These are phyloP conservation scores for Ocimum tenuiflorum DNA, from an alignment of 257 asterid species.

Conservation along the genomic window DNA sequence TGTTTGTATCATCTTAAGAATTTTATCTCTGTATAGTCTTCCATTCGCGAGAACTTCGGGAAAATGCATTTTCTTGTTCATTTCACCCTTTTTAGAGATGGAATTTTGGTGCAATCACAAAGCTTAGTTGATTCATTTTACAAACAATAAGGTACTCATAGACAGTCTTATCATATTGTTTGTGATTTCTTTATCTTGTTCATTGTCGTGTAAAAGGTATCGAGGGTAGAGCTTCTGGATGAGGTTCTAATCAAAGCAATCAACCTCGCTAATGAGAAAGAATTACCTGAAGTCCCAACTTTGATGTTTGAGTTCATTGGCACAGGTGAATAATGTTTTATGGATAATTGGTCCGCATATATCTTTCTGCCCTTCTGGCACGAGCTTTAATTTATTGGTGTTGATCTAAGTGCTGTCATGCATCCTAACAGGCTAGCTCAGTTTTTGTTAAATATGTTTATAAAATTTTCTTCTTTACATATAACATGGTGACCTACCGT, in stretches of 20 bases:
- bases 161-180: neutral
- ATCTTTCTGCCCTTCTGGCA: neutral
- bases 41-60: neutral
- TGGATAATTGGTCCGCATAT: neutral
- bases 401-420: neutral
- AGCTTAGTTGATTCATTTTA: conserved; percentile 9
- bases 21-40: neutral
- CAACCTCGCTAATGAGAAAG: conserved; percentile 81
- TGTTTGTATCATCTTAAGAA: neutral
- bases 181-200: neutral
- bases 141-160: neutral
- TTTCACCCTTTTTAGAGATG: neutral
- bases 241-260: conserved; percentile 93
- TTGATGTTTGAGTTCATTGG: conserved; percentile 94
- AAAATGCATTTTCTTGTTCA: neutral
- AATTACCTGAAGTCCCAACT: conserved; percentile 89
- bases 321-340: conserved; percentile 54
- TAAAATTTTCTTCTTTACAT: neutral
- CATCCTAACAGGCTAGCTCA: neutral
- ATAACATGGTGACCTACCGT: neutral
- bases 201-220: conserved; percentile 44
- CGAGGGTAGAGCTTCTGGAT: conserved; percentile 94
- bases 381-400: neutral
- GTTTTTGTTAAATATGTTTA: neutral
- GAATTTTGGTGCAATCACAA: neutral